Evolutionary conservation across 495 filamentous ascomycete species (phyloP).

Genomic region (Aspergillus ostianus): DNA sequence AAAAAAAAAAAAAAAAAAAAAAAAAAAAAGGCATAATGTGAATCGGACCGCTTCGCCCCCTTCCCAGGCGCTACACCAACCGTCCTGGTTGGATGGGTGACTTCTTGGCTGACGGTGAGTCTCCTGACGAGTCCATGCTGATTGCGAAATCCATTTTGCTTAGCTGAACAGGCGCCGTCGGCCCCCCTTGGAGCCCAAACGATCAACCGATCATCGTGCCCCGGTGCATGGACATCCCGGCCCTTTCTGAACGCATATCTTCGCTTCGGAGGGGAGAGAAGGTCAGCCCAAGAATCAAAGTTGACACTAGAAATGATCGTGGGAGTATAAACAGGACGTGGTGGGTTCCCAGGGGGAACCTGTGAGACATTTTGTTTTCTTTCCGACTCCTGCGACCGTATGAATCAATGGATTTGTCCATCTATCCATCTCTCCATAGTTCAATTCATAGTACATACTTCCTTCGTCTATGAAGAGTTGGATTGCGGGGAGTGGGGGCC

Average conservation of each 20-base stretch:
- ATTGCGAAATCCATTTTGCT: background rate
- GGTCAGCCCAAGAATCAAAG: constrained; percentile 12
- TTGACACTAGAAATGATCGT: background rate
- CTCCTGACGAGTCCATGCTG: constrained; percentile 24
- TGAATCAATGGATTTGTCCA: background rate
- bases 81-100: constrained; percentile 1
- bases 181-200: background rate
- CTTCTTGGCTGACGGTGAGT: constrained; percentile 15
- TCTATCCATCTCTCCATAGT: background rate
- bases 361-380: background rate
- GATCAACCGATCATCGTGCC: constrained; percentile 14
- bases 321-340: constrained; percentile 2
- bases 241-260: constrained; percentile 9
- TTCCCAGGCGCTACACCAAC: constrained; percentile 17
- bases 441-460: too few relatives aligned
- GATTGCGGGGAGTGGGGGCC: constrained; percentile 6
- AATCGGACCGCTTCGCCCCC: constrained; percentile 11
- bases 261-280: background rate
- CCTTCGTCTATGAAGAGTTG: too few relatives aligned
- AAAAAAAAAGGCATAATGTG: constrained; percentile 4
- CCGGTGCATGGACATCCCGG: constrained; percentile 12
- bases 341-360: background rate
- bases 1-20: too few relatives aligned
- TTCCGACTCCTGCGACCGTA: background rate
- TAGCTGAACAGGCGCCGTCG: constrained; percentile 8